Evolutionary conservation across 257 asterid species (phyloP).

Genomic region (Capsicum pubescens): DNA sequence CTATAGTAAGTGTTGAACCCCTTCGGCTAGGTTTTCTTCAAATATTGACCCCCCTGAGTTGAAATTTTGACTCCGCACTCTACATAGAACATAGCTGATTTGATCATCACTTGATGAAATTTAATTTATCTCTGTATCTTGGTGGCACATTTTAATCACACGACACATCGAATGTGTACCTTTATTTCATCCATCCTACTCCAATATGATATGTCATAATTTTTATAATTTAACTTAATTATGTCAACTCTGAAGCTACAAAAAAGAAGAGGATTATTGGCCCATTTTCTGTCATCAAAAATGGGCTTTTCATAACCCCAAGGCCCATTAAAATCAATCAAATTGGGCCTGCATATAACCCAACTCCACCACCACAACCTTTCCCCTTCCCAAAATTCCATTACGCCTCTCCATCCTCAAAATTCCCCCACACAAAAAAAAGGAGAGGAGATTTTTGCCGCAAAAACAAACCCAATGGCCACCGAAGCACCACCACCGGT

Average conservation of each 20-base stretch:
- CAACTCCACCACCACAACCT: neutral
- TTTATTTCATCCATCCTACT: neutral
- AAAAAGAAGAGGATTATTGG: neutral
- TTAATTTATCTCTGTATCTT: neutral
- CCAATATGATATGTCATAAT: no score
- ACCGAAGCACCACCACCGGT: slow-evolving; percentile 64
- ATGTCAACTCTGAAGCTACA: no score
- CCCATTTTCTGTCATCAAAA: neutral
- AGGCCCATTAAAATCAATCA: neutral
- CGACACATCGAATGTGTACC: fast-evolving
- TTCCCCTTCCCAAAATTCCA: neutral
- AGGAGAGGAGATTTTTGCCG: slow-evolving; percentile 17
- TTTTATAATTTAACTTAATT: no score
- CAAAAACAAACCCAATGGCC: slow-evolving; percentile 50
- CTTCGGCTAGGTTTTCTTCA: no score
- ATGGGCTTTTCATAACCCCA: neutral
- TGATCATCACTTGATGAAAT: neutral
- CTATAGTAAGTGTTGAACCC: no score
- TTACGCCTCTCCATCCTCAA: slow-evolving; percentile 4
- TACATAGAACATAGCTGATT: neutral
- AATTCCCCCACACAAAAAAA: neutral
- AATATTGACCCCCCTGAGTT: no score
- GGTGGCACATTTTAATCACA: neutral
- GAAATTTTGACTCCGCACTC: no score
- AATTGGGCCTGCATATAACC: neutral